phyloP scores from a whole-genome alignment of 2,329 filamentous ascomycete genomes.

The Xylaria sp. region DNA sequence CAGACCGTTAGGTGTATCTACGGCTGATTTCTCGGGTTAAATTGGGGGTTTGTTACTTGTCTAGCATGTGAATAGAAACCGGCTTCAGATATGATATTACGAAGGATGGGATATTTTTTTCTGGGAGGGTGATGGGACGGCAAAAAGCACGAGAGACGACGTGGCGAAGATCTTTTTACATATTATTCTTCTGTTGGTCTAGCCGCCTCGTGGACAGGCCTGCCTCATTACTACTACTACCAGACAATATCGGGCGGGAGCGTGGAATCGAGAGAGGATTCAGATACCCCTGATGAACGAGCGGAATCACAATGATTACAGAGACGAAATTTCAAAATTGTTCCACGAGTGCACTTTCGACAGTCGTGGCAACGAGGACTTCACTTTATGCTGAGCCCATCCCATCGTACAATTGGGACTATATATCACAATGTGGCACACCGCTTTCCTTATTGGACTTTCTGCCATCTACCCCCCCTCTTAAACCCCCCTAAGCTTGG shows the following conservation, averaged over 20 bases:
- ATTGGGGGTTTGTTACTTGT: slow-evolving; percentile 4
- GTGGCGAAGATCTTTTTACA: slow-evolving; percentile 24
- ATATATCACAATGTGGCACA: background rate
- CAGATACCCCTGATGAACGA: slow-evolving; percentile 23
- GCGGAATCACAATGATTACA: slow-evolving; percentile 15
- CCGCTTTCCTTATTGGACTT: slow-evolving; percentile 25
- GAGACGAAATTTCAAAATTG: slow-evolving; percentile 6
- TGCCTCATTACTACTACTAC: background rate
- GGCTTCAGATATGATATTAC: slow-evolving; percentile 16
- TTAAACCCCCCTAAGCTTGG: slow-evolving; percentile 1
- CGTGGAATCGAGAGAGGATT: slow-evolving; percentile 12
- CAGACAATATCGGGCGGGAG: slow-evolving; percentile 2
- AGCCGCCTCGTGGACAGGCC: slow-evolving; percentile 3
- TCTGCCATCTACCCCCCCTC: slow-evolving; percentile 25
- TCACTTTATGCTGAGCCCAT: background rate
- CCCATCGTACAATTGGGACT: background rate
- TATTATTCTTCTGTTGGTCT: slow-evolving; percentile 19
- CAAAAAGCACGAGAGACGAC: slow-evolving; percentile 24
- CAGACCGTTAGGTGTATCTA: background rate
- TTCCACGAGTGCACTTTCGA: background rate
- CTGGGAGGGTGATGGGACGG: background rate
- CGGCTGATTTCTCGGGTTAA: background rate
- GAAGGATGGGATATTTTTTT: background rate
- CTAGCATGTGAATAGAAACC: slow-evolving; percentile 25
- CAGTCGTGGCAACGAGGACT: background rate